A percentile compares a stretch with the other conserved stretches of the same genome.
phyloP scores from a whole-genome alignment of 2,329 filamentous ascomycete genomes.

The Ophiocordyceps polyrhachis-furcata region DNA sequence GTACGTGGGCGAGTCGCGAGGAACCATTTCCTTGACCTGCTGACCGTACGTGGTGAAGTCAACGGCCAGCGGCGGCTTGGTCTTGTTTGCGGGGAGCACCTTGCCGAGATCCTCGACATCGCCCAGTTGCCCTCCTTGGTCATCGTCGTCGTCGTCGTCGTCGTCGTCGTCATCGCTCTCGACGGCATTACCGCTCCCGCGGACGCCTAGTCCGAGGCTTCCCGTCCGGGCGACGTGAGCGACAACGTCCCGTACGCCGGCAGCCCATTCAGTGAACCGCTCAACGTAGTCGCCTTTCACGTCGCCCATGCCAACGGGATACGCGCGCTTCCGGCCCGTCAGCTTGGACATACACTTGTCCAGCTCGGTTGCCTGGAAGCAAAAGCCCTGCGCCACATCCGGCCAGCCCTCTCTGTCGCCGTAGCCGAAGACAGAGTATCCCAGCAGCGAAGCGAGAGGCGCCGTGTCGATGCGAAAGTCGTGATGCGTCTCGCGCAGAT shows the following conservation, averaged over 20 bases:
- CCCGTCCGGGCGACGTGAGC: conserved; percentile 41
- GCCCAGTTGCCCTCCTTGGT: conserved; percentile 30
- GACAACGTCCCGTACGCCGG: conserved; percentile 56
- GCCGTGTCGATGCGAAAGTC: conserved; percentile 93
- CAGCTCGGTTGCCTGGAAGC: conserved; percentile 74
- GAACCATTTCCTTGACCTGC: conserved; percentile 77
- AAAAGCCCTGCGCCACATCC: conserved; percentile 77
- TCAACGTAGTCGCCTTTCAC: conserved; percentile 52
- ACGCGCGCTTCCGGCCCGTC: conserved; percentile 70
- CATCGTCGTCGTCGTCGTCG: conserved; percentile 19
- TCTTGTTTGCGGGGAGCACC: conserved; percentile 29
- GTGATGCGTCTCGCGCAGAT: conserved; percentile 81
- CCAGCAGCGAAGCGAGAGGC: conserved; percentile 55
- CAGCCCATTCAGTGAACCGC: conserved; percentile 58
- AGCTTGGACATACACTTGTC: conserved; percentile 97
- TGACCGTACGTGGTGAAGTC: conserved; percentile 65
- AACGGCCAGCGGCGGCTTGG: conserved; percentile 43
- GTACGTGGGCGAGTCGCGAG: conserved; percentile 75
- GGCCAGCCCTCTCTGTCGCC: conserved; percentile 88
- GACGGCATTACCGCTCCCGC: conserved; percentile 62
- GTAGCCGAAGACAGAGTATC: conserved; percentile 88
- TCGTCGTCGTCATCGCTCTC: conserved; percentile 72
- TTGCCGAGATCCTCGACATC: conserved; percentile 73
- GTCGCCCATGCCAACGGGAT: conserved; percentile 75
- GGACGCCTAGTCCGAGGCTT: conserved; percentile 43